Base-by-base conservation (phyloP, 208 protist genomes). In the Acanthamoeba lenticulata region DNA sequence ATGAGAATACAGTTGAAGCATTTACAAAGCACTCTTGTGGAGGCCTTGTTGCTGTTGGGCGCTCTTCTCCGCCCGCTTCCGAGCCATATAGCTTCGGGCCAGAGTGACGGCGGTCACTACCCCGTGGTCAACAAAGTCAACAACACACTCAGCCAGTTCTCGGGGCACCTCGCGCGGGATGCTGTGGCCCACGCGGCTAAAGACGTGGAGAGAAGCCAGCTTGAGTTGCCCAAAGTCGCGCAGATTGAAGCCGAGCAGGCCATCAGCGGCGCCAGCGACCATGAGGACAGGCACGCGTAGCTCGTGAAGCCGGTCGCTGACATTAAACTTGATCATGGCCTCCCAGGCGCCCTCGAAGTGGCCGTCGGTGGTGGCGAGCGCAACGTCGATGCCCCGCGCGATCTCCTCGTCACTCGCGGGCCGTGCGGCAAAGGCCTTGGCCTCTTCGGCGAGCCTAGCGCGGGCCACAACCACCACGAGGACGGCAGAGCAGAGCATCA, bases 301-400 rank as follows among this genome's bases (percentile, higher is more conserved):
- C 29, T 34, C 49, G 72, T 83, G 72, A 7, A 83, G 34, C 24
- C 21, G 21, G 13, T 83, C 72, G 24, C 11, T 38, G 11, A 83
- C 72, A 40, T 83, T 83, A n/a, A 83, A 83, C 40, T 29, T 83
- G 72, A 83, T 11, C 72, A 83, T 83, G 15, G 72, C 72, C 17
- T 83, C 72, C 72, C 72, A 83, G 11, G 72, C 72, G 49, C 72
- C 72, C 49, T 83, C 72, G 49, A 83, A 83, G 49, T 83, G 72
- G 27, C 72, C 72, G 19, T 83, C 34, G 40, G 72, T 83, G 3
- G 32, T n/a, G 72, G 38, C n/a, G 42, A 83, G 72, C 0, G 72
- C 72, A 0, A 83, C 72, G 36, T 2, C 32, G 21, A 83, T n/a
- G 24, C 72, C 72, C 4, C 72, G 72, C 21, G 19, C 72, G 40